Evolutionary conservation across 73 alveolate species (phyloP), one percentile per base, ranked within the genome.

Genomic region (Paramecium caudatum): DNA sequence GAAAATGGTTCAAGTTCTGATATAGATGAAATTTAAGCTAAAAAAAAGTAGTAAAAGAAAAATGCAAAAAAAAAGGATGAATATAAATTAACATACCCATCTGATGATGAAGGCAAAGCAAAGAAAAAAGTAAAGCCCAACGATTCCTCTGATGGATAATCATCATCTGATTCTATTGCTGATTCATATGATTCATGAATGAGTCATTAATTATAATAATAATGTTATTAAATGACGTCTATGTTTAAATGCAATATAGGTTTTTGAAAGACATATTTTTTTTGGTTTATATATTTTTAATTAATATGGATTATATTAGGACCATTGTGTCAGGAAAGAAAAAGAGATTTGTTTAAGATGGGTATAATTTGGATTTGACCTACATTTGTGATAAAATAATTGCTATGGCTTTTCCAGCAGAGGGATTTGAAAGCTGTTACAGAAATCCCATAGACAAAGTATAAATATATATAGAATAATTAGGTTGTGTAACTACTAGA

Each of bases 341-440:
- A 74, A 91, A 91, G 47, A 86, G 97, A 39, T 82, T 70, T 82
- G 65, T 47, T 34, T 94, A 68, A 46, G 97, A 85, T 25, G 92
- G 92, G 1, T 93, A 50, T 50, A 90, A 93, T 88, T 91, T 95
- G 61, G 98, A 95, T 92, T 83, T 94, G 46, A 92, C 97, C 34
- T 95, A 95, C 86, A 90, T 95, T 36, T 91, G 97, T 17, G 91
- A 80, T 47, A 91, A 98, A 80, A 82, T 95, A 61, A 92, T 95
- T 21, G 98, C 98, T 1, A 94, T 94, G 97, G 96, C 97, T 3
- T 94, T 90, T 63, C 98, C 98, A 17, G 98, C 96, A 5, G 91
- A 94, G 10, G 98, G 98, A 63, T 83, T 95, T 48, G 92, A 90
- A 69, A 90, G 96, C 21, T 82, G 94, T 32, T 95, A 95, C 82